These are phyloP conservation scores for Neopestalotiopsis rosae DNA, from an alignment of 2,329 filamentous ascomycete species.

Conservation along the genomic window DNA sequence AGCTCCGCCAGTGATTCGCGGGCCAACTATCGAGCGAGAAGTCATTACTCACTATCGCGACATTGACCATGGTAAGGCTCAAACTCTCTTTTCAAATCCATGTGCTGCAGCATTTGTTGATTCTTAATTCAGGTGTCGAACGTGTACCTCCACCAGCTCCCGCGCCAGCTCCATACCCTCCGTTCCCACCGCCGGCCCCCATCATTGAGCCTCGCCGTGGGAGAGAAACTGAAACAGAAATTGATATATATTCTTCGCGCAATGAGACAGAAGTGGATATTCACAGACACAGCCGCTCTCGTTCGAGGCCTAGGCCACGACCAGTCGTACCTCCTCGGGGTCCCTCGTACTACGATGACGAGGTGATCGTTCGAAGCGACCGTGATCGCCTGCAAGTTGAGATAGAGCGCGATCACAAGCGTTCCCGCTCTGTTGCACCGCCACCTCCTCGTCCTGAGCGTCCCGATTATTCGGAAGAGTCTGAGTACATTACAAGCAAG, in stretches of 20 bases:
- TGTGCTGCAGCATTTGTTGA: slow-evolving; percentile 7
- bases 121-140: slow-evolving; percentile 47
- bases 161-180: slow-evolving; percentile 43
- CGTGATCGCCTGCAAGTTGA: slow-evolving; percentile 53
- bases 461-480: slow-evolving; percentile 67
- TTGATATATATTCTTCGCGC: slow-evolving; percentile 63
- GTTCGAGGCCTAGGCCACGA: slow-evolving; percentile 39
- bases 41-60: slow-evolving; percentile 88
- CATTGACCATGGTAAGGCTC: slow-evolving; percentile 78
- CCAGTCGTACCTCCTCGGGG: slow-evolving; percentile 39
- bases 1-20: slow-evolving; percentile 71
- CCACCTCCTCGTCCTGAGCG: slow-evolving; percentile 44
- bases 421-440: slow-evolving; percentile 58
- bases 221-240: slow-evolving; percentile 61
- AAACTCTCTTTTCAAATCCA: slow-evolving; percentile 14
- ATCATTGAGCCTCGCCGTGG: slow-evolving; percentile 40
- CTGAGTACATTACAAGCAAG: slow-evolving; percentile 62
- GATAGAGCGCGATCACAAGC: slow-evolving; percentile 43
- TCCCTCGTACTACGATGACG: slow-evolving; percentile 53
- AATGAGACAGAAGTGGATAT: slow-evolving; percentile 65
- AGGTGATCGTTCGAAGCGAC: slow-evolving; percentile 69
- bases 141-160: slow-evolving; percentile 31
- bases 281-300: slow-evolving; percentile 44
- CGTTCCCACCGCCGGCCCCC: slow-evolving; percentile 52
- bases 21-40: slow-evolving; percentile 84